Evolutionary conservation across 1,139 yeast genomes (phyloP), one percentile per base, ranked within the genome.

Genomic region (Saccharomycopsis crataegensis): DNA sequence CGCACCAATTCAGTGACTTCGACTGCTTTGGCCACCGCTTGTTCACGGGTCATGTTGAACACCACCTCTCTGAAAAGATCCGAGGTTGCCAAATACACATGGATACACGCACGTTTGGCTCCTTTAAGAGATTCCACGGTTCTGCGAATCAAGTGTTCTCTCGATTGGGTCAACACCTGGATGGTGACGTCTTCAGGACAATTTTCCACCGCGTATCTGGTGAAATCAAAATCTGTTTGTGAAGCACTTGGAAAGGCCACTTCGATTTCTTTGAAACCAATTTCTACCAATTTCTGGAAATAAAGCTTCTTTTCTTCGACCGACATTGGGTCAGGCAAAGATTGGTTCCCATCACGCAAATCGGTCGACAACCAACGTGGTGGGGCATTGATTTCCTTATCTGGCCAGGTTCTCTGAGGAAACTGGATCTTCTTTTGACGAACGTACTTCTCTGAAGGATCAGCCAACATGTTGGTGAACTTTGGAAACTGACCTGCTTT

Each of bases 361-460:
- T 93, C 98, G 2, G 98, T 93, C 8, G 96, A 86, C 54, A 93
- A 78, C 98, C 98, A 93, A 68, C 98, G 78, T 55, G 99, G 98
- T 2, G 97, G 86, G 67, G 83, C 83, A 52, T 79, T 79, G 61
- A 93, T 76, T 43, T 82, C 72, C 54, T 80, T 82, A 58, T 78
- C 71, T 9, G 99, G 99, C 99, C 99, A 93, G 60, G 82, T 80
- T 62, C 99, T 80, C 63, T 85, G 78, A 32, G 88, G 82, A 59
- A 91, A 74, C 48, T 82, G 68, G 48, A 91, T 73, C 3, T 84
- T 79, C 54, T 82, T 78, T 64, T 85, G 88, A 50, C 84, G 75
- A 62, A 73, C 77, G 70, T 93, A 93, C 66, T 93, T 93, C 31
- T 68, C 66, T 32, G 89, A 80, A 7, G 97, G 97, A 64, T 89